These are phyloP conservation scores for Lactarius hengduanensis DNA, from an alignment of 768 basidiomycete genomes.

Conservation along the genomic window DNA sequence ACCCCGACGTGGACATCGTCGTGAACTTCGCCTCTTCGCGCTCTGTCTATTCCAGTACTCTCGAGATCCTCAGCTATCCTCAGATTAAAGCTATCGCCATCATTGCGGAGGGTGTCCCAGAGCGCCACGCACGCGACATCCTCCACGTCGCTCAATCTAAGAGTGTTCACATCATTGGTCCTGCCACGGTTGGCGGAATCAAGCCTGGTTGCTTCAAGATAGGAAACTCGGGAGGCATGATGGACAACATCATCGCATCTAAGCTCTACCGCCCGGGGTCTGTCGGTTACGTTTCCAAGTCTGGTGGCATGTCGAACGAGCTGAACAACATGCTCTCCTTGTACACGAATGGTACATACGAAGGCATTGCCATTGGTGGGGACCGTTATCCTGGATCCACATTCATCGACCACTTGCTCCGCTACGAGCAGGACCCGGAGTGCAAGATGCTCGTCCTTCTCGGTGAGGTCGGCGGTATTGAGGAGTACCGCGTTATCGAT, in stretches of 20 bases:
- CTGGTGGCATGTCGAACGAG: constrained; percentile 99
- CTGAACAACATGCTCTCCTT: constrained; percentile 99
- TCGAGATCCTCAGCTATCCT: constrained; percentile 80
- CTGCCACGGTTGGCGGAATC: constrained; percentile 98
- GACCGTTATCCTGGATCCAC: constrained; percentile 98
- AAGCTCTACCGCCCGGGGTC: constrained; percentile 98
- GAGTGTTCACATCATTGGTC: constrained; percentile 90
- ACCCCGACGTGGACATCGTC: constrained; percentile 93
- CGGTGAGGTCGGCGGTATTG: constrained; percentile 97
- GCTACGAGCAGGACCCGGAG: constrained; percentile 94
- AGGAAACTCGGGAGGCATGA: constrained; percentile 99
- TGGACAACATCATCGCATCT: constrained; percentile 99
- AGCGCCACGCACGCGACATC: constrained; percentile 95
- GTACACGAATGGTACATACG: constrained; percentile 96
- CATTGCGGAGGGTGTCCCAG: constrained; percentile 99
- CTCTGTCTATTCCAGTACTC: constrained; percentile 90
- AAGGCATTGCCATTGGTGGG: constrained; percentile 99
- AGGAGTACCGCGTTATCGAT: constrained; percentile 98
- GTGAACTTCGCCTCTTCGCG: constrained; percentile 97
- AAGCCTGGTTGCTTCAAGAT: constrained; percentile 99
- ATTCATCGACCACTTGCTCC: constrained; percentile 97
- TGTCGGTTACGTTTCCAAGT: constrained; percentile 99
- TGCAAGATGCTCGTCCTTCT: constrained; percentile 99
- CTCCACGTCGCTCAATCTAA: constrained; percentile 83
- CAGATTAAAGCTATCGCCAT: constrained; percentile 78